Evolutionary conservation across 2,329 filamentous ascomycete species (phyloP).

Genomic region (Incumbomyces lentus): DNA sequence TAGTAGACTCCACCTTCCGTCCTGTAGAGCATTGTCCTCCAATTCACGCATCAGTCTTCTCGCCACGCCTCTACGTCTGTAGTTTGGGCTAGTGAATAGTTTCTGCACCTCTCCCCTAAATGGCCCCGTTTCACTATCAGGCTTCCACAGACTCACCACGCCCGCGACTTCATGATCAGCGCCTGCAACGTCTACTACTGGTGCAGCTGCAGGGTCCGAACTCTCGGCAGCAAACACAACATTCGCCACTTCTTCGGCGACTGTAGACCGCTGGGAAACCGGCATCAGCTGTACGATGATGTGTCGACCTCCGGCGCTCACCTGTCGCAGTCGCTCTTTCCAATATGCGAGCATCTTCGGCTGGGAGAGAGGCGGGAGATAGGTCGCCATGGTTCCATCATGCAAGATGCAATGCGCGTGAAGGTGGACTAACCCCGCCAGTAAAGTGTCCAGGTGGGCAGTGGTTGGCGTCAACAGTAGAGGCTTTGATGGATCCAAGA

Average conservation of each 20-base stretch:
- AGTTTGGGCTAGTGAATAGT: conserved; percentile 45
- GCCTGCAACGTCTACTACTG: neutral
- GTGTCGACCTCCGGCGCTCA: conserved; percentile 35
- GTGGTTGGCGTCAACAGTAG: conserved; percentile 7
- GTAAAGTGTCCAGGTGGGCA: conserved; percentile 23
- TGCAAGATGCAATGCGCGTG: conserved; percentile 50
- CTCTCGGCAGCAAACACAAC: conserved; percentile 22
- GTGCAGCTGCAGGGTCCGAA: conserved; percentile 21
- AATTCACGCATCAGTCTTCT: conserved; percentile 42
- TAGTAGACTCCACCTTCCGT: conserved; percentile 43
- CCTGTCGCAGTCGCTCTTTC: conserved; percentile 43
- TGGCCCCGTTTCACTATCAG: conserved; percentile 45
- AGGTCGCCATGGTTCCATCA: conserved; percentile 48
- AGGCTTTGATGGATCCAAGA: neutral
- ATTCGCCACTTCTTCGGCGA: conserved; percentile 17
- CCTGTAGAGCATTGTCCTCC: conserved; percentile 43
- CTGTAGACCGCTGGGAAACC: conserved; percentile 14
- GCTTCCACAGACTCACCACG: conserved; percentile 45
- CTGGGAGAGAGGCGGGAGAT: conserved; percentile 49
- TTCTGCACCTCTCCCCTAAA: conserved; percentile 49
- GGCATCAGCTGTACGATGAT: conserved; percentile 44
- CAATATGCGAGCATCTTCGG: conserved; percentile 49
- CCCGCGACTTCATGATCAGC: conserved; percentile 32
- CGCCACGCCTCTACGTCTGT: conserved; percentile 43
- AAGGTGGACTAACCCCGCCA: conserved; percentile 47